Evolutionary conservation across 164 flowering plant genomes (phyloP), one percentile per base, ranked within the genome.

Genomic region (Akebia trifoliata): DNA sequence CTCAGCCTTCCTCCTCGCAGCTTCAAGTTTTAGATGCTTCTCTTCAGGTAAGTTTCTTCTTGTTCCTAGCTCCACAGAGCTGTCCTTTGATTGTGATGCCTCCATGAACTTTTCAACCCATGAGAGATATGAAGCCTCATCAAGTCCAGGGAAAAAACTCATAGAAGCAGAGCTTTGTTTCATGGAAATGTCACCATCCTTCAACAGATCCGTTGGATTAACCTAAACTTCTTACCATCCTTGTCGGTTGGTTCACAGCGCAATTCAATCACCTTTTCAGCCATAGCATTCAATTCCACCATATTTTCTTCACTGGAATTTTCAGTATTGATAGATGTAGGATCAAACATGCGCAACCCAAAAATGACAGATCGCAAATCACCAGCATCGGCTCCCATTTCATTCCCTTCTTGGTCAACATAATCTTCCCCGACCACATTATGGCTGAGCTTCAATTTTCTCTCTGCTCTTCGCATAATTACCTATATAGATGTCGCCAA

Each of bases 41-140:
- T 80, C 79, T 50, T 75, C 80, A 20, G 76, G 67, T 42, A 68
- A 58, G 24, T 50, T 61, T 67, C 81, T 84, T 65, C 65, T 72
- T 25, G 42, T 64, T 60, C 61, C 72, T 69, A 69, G 38, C 46
- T 77, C 84, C 47, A 57, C 24, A 29, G 54, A 50, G 39, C 45
- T 54, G 36, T 69, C 77, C 65, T 51, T 56, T 25, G 73, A 65
- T 38, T 64, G 69, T 50, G 85, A 65, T 56, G 66, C 69, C 65
- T 80, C 82, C 69, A 85, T 82, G 36, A 93, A 79, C 56, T 83
- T 90, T 66, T 81, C 82, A 69, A 90, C 76, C 98, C 98, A 93
- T 24, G 90, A 81, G 11, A 65, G 61, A 74, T 87, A 93, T 34
- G 88, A 82, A 61, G 81, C 81, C 66, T 91, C 95, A 69, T 93